Base-by-base conservation (phyloP, 1,284 basidiomycete genomes). In the Cryptococcus sp. region DNA sequence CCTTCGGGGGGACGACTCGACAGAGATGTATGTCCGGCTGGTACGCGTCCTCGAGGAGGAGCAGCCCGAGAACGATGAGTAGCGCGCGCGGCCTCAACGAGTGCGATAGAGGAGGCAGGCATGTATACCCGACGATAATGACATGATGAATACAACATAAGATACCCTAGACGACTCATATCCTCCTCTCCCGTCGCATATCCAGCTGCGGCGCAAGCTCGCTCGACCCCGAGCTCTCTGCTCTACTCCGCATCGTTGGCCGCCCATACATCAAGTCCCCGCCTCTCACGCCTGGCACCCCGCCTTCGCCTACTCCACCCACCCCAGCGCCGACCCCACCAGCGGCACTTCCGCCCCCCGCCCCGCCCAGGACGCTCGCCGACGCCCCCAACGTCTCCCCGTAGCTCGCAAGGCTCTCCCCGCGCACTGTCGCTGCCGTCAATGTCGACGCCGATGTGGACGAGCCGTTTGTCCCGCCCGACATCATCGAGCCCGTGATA, bases 11-110 rank as follows among this genome's bases (percentile, higher is more conserved):
- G 95, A 98, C 71, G 95, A 98, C 67, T 85, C 81, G 59, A 98
- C 96, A 11, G 94, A 97, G 77, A 87, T 99, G 63, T 84, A 89
- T 52, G 94, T 99, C 53, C 87, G 85, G 60, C 80, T 99, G 61
- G 79, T 96, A 57, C 89, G 92, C 73, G 88, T 95, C 72, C 78
- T 98, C 62, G 95, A 99, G 71, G 96, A 99, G 76, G 94, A 98
- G 74, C 76, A 78, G 59, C 76, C 76, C 4, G 74, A 76, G 64
- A 77, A 78, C 55, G 76, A 78, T 64, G 76, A 78, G 60, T 78
- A 73, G 52, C 38, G 35, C 4, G 13, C 4, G 18, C 11, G 12
- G n/a, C 40, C 16, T 8, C 8, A 15, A 9, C n/a, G 8, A 42
- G 40, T 7, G 40, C 40, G 7, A 42, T 33, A 33, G 28, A 33